Percentiles rank a stretch among this genome's conserved stretches.
Conservation (phyloP, 768 basidiomycete genomes). For the Agaricus subrufescens region DNA sequence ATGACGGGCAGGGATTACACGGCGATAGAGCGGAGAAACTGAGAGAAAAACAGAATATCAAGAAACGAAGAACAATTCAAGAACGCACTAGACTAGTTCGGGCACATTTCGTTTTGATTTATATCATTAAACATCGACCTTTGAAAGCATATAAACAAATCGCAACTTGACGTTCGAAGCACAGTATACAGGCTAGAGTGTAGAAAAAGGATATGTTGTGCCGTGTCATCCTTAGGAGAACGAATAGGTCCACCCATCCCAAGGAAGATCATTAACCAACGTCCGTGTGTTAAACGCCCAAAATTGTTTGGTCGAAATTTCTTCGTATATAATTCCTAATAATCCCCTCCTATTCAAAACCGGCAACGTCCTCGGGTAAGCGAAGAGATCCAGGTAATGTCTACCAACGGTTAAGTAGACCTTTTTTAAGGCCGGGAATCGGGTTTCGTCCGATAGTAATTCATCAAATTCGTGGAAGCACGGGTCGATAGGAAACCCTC, state of each 20-base stretch:
- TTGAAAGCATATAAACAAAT: no score
- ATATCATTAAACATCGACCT: no score
- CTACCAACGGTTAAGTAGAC: constrained; percentile 8
- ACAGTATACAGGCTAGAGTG: not conserved
- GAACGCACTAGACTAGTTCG: no score
- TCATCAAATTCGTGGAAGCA: constrained; percentile 7
- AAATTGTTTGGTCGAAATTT: not conserved
- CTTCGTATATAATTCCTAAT: constrained; percentile 6
- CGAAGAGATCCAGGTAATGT: constrained; percentile 5
- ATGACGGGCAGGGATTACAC: no score
- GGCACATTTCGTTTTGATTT: no score
- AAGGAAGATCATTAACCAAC: not conserved
- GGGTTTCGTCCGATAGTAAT: not conserved
- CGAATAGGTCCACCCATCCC: constrained; percentile 2
- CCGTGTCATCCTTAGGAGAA: not conserved
- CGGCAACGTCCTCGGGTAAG: constrained; percentile 1
- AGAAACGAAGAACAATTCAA: no score
- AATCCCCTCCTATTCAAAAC: constrained; percentile 5
- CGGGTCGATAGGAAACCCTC: constrained; percentile 5
- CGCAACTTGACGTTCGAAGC: not conserved
- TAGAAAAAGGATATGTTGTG: not conserved
- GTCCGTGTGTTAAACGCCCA: not conserved
- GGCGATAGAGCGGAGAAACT: no score
- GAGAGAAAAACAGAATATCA: no score
- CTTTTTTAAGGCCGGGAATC: constrained; percentile 2